Conservation (phyloP, 306 rosid species). For the Citrullus mucosospermus region DNA sequence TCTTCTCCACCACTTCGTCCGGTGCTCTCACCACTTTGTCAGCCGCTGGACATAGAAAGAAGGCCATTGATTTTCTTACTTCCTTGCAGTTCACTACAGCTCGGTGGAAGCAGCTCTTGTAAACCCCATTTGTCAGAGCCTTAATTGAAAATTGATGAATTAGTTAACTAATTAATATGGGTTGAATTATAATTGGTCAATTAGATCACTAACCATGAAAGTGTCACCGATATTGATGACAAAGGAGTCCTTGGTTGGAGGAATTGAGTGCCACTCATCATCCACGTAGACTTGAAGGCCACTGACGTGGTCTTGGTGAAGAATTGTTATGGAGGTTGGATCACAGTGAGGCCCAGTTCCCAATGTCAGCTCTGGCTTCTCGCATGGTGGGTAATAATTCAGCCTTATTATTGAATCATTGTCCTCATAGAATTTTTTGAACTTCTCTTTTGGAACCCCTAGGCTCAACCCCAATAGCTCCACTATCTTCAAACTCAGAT, state of each 20-base stretch:
- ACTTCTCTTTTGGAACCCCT: not conserved
- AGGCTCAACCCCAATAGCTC: not conserved
- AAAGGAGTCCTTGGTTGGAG: not conserved
- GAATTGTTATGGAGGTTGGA: conserved; percentile 9
- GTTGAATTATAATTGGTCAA: too few relatives aligned
- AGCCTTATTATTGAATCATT: conserved; percentile 1
- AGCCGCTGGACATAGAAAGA: not conserved
- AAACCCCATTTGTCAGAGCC: not conserved
- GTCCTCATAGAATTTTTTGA: not conserved
- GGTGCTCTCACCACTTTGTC: conserved; percentile 5
- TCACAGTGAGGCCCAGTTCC: conserved; percentile 11
- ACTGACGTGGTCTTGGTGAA: conserved; percentile 5
- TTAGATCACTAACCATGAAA: not conserved
- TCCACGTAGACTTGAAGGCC: conserved; percentile 8
- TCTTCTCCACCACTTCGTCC: not conserved
- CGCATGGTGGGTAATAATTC: conserved; percentile 1
- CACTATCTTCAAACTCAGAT: not conserved
- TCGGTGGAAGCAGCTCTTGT: conserved; percentile 5
- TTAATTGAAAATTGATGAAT: too few relatives aligned
- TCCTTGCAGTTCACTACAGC: not conserved
- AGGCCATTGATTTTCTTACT: not conserved
- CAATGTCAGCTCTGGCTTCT: not conserved
- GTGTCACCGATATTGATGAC: conserved; percentile 10
- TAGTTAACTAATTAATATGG: too few relatives aligned
- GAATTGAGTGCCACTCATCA: not conserved